phyloP scores from a whole-genome alignment of 2,329 filamentous ascomycete species.

The Colletotrichum sp. region DNA sequence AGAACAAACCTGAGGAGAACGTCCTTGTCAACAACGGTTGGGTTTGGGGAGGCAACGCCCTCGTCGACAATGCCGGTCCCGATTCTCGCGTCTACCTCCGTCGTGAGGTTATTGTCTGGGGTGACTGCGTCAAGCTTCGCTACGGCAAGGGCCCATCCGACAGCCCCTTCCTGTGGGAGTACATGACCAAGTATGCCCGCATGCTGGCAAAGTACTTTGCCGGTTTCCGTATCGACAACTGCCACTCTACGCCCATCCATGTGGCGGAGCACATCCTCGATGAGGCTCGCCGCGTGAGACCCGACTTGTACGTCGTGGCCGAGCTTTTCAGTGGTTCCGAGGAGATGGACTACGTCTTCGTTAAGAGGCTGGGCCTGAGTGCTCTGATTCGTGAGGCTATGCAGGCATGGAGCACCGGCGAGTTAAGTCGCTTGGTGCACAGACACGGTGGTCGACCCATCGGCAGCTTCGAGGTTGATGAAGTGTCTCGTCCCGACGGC shows the following conservation, averaged over 20 bases:
- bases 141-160: slow-evolving; percentile 84
- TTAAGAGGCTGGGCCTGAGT: slow-evolving; percentile 89
- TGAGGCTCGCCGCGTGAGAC: slow-evolving; percentile 85
- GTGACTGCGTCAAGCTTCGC: slow-evolving; percentile 95
- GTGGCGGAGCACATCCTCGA: slow-evolving; percentile 96
- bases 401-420: slow-evolving; percentile 96
- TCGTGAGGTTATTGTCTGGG: slow-evolving; percentile 96
- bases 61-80: slow-evolving; percentile 91
- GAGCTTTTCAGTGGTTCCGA: slow-evolving; percentile 97
- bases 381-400: slow-evolving; percentile 95
- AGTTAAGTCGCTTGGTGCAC: slow-evolving; percentile 91
- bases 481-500: slow-evolving; percentile 70
- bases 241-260: slow-evolving; percentile 92
- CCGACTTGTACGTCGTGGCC: slow-evolving; percentile 89
- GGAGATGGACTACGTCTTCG: slow-evolving; percentile 94
- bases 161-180: slow-evolving; percentile 93
- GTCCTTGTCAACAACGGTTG: slow-evolving; percentile 95
- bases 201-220: slow-evolving; percentile 94
- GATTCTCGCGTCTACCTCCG: slow-evolving; percentile 92
- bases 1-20: slow-evolving; percentile 77
- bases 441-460: slow-evolving; percentile 93
- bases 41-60: slow-evolving; percentile 97
- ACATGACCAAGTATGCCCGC: slow-evolving; percentile 91
- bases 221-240: slow-evolving; percentile 97
- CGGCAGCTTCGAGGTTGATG: slow-evolving; percentile 95